phyloP scores from a whole-genome alignment of 75 land plant species.

The Isoetes taiwanensis region DNA sequence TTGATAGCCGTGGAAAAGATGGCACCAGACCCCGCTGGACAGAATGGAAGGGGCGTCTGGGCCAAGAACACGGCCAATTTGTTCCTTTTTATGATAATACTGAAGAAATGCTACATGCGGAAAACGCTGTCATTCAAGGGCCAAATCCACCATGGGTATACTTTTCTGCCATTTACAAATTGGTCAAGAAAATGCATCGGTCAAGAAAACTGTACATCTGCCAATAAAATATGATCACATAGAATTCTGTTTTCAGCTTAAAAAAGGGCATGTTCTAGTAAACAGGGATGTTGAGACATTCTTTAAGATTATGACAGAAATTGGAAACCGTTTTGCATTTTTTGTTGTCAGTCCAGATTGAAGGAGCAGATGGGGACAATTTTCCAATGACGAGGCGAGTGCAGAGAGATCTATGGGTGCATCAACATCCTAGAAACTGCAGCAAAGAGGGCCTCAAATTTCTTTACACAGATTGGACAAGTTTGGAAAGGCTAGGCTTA shows the following conservation, averaged over 20 bases:
- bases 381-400: neutral
- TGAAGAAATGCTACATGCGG: neutral
- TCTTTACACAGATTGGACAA: neutral
- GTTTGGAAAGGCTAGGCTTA: neutral
- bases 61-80: neutral
- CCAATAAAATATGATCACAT: too few relatives aligned
- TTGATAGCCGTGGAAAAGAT: neutral
- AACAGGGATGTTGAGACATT: too few relatives aligned
- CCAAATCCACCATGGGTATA: neutral
- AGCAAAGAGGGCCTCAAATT: neutral
- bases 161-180: neutral
- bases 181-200: neutral
- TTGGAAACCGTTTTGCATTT: too few relatives aligned
- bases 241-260: too few relatives aligned
- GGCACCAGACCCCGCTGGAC: neutral
- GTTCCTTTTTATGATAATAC: neutral
- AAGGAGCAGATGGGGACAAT: neutral
- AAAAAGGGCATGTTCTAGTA: too few relatives aligned
- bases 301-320: too few relatives aligned
- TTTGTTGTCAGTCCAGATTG: neutral
- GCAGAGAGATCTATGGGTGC: constrained; percentile 1
- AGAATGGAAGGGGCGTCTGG: neutral
- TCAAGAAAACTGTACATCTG: too few relatives aligned
- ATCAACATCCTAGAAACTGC: constrained; percentile 3
- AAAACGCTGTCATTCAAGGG: neutral